phyloP scores from a whole-genome alignment of 176 grass and related monocot species.

The Themeda triandra region DNA sequence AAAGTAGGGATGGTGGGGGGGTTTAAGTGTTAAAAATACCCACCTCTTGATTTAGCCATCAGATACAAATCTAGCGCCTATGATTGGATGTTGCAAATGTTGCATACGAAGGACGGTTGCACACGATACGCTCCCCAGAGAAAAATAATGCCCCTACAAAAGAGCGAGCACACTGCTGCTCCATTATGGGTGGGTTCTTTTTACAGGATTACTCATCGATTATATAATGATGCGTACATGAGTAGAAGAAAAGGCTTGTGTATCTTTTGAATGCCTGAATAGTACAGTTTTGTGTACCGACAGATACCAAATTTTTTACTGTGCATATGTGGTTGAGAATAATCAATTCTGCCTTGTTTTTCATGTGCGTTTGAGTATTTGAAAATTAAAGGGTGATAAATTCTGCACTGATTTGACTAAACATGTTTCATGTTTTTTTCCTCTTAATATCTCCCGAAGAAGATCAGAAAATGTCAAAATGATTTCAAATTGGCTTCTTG shows the following conservation, averaged over 20 bases:
- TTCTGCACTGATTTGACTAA: background rate
- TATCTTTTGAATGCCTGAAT: background rate
- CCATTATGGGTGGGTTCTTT: background rate
- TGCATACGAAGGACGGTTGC: no score
- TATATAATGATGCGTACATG: conserved; percentile 16
- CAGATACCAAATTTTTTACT: background rate
- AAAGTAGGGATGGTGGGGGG: no score
- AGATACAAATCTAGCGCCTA: no score
- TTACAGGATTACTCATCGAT: background rate
- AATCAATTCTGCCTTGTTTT: background rate
- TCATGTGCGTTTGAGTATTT: background rate
- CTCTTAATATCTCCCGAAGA: no score
- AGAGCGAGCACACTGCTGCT: background rate
- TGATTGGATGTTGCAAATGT: no score
- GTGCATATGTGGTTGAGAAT: background rate
- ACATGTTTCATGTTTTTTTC: background rate
- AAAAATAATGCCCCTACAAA: conserved; percentile 5
- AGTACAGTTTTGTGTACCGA: background rate
- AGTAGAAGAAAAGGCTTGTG: background rate
- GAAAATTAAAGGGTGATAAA: no score
- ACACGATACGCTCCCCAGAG: no score
- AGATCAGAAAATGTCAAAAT: background rate
- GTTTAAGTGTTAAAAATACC: no score
- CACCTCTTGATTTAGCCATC: no score
- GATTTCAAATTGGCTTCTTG: background rate